Conservation (phyloP, 331 rosid species). For the Malus hybrid region DNA sequence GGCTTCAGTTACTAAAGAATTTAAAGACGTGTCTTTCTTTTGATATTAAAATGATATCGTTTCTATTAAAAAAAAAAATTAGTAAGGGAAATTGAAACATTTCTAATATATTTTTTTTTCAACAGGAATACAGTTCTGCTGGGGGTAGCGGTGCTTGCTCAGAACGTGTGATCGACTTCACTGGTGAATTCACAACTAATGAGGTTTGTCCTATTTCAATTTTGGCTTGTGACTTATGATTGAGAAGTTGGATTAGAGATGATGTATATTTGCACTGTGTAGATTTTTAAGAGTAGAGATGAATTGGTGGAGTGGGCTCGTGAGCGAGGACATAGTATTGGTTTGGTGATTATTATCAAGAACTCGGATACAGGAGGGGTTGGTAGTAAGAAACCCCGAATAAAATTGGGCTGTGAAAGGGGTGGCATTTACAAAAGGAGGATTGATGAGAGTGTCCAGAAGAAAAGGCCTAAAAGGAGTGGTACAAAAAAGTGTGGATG, state of each 20-base stretch:
- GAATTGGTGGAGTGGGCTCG: constrained; percentile 12
- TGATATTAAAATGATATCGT: too few species aligned
- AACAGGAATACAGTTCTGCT: background rate
- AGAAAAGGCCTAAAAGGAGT: background rate
- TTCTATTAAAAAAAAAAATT: too few species aligned
- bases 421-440: background rate
- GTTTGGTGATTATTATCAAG: constrained; percentile 19
- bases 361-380: constrained; percentile 14
- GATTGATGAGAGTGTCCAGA: background rate
- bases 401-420: constrained; percentile 18
- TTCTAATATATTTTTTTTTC: background rate
- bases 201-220: constrained; percentile 6
- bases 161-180: constrained; percentile 4
- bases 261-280: background rate
- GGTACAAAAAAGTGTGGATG: constrained; percentile 24
- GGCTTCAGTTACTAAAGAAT: too few species aligned
- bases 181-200: constrained; percentile 11
- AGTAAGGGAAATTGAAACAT: too few species aligned
- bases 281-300: constrained; percentile 18
- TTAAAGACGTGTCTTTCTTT: too few species aligned
- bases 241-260: background rate
- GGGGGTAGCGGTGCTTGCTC: background rate
- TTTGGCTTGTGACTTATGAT: background rate
- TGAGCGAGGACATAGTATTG: constrained; percentile 3
- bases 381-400: constrained; percentile 14